phyloP scores from a whole-genome alignment of 139 green algal species.

The Dunaliella sp. region DNA sequence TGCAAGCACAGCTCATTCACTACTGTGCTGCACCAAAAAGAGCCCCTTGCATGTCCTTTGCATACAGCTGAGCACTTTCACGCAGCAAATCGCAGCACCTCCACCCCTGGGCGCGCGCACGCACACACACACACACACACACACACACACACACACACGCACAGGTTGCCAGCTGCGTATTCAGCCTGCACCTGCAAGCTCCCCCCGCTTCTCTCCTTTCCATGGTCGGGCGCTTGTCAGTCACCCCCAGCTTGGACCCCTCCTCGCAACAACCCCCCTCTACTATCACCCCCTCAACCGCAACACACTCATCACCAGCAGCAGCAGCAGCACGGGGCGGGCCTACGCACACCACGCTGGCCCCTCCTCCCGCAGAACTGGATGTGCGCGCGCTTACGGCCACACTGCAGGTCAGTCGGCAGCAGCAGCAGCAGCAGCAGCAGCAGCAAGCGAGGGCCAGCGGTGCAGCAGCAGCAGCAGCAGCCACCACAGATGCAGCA shows the following conservation, averaged over 20 bases:
- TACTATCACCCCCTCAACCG: not conserved
- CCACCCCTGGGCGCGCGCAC: too few species aligned
- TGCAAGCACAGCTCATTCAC: not conserved
- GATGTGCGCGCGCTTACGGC: slow-evolving; percentile 3
- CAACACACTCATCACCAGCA: not conserved
- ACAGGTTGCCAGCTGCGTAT: not conserved
- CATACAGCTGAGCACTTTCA: not conserved
- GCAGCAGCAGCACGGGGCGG: not conserved
- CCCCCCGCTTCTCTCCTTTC: slow-evolving; percentile 25
- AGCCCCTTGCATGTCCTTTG: not conserved
- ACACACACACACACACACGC: too few species aligned
- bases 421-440: too few species aligned
- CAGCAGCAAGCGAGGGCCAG: too few species aligned
- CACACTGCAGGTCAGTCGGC: not conserved
- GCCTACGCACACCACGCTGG: slow-evolving; percentile 1
- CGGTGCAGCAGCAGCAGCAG: too few species aligned
- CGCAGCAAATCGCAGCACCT: not conserved
- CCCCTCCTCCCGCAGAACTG: slow-evolving; percentile 2
- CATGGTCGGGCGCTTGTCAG: slow-evolving; percentile 19
- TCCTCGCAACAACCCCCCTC: not conserved
- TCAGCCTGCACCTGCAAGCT: slow-evolving; percentile 6
- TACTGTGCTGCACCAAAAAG: not conserved
- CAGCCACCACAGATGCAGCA: too few species aligned
- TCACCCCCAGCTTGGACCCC: not conserved
- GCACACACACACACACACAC: too few species aligned